A percentile compares a stretch with the other conserved stretches of the same genome.
Evolutionary conservation across 108 stramenopile genomes (phyloP).

Genomic region (Nitzschia inconspicua): DNA sequence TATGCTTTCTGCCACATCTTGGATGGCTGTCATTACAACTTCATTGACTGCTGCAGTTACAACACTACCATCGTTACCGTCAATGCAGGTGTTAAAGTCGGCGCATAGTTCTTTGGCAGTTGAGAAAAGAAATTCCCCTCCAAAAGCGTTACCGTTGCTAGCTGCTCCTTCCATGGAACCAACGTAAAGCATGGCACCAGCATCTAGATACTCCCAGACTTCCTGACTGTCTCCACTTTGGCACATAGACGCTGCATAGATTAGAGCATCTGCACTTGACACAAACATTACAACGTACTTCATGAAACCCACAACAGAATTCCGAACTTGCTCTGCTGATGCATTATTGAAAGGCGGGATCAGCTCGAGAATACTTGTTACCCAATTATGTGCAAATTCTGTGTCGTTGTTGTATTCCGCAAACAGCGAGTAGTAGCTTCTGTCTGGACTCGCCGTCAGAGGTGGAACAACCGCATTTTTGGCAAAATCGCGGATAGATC

Average conservation of each 20-base stretch:
- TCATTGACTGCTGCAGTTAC: slow-evolving; percentile 23
- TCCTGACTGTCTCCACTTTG: not conserved
- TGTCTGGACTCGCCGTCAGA: slow-evolving; percentile 5
- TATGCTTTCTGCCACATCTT: slow-evolving; percentile 4
- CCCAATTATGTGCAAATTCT: slow-evolving; percentile 23
- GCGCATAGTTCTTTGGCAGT: slow-evolving; percentile 42
- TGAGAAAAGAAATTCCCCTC: slow-evolving; percentile 30
- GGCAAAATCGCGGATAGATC: slow-evolving; percentile 34
- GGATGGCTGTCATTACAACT: slow-evolving; percentile 22
- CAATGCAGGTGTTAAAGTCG: slow-evolving; percentile 39
- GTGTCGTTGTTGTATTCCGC: not conserved
- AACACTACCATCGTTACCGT: not conserved
- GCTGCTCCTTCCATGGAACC: slow-evolving; percentile 54
- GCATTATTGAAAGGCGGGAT: slow-evolving; percentile 17
- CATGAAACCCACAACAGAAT: slow-evolving; percentile 22
- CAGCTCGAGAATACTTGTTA: slow-evolving; percentile 22
- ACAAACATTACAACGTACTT: slow-evolving; percentile 38
- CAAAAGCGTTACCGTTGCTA: slow-evolving; percentile 17
- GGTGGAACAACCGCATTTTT: slow-evolving; percentile 18
- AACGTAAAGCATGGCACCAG: slow-evolving; percentile 42
- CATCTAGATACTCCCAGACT: slow-evolving; percentile 36
- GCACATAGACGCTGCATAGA: slow-evolving; percentile 25
- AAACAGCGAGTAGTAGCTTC: slow-evolving; percentile 7
- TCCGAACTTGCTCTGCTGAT: slow-evolving; percentile 24
- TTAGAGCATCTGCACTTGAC: slow-evolving; percentile 11